Base-by-base conservation (phyloP, 805 yeast genomes). In the Sugiyamaella americana region DNA sequence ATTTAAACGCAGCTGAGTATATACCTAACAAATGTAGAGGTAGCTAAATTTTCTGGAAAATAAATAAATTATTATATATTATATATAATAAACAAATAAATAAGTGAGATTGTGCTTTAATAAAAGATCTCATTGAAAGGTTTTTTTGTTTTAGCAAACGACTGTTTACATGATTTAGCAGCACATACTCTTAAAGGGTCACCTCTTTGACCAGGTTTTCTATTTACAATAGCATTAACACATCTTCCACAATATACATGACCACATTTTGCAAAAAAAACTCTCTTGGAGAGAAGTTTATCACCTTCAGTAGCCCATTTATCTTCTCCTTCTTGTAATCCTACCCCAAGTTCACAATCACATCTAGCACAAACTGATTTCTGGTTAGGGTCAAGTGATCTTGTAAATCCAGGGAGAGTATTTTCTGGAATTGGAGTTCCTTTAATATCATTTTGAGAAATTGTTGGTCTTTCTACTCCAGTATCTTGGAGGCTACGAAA, bases 221-320 rank as follows among this genome's bases (percentile, higher is more conserved):
- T 24, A 11, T 64, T 63, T 20, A 47, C 43, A n/a, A 83, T 78
- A 55, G 79, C 75, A 53, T 77, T 77, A 19, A 83, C 84, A 65
- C 96, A 87, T 37, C 91, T 65, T 1, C 96, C 96, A 63, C 96
- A 87, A 61, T 78, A 87, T 0, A 80, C 75, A 66, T 87, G 96
- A 0, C 96, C 96, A 68, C 96, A 87, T 35, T 67, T 64, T 0
- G 85, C 74, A 17, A 74, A 72, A 58, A 81, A 87, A 1, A 83
- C 74, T 50, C 87, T 73, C 56, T 72, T 78, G 0, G 89, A 82
- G 29, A 84, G 65, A 46, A 75, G 81, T 17, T 67, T 57, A 57
- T 85, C 94, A 0, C 69, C 66, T 8, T 68, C 71, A 0, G 81
- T 73, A n/a, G 80, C 21, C 17, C 4, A 3, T 16, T 20, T n/a